Conservation (phyloP, 2,329 filamentous ascomycete species). For the Verticillium klebahnii region DNA sequence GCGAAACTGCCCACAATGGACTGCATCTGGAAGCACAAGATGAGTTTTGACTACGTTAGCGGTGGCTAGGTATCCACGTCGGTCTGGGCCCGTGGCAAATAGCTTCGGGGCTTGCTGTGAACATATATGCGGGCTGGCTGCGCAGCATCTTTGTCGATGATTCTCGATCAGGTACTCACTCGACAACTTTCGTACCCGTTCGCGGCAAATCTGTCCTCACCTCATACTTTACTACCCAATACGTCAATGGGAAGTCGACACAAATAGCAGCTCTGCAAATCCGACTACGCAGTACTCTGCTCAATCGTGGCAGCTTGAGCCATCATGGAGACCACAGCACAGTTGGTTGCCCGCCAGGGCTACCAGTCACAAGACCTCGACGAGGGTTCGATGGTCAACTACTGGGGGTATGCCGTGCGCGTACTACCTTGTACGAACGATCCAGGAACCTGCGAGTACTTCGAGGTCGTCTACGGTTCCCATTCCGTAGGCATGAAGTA, state of each 20-base stretch:
- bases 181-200: too few relatives aligned
- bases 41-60: background rate
- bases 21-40: background rate
- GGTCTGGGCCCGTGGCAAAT: background rate
- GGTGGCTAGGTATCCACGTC: background rate
- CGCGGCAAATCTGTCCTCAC: too few relatives aligned
- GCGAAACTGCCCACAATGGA: background rate
- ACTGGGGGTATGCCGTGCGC: slow-evolving; percentile 43
- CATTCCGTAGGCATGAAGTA: slow-evolving; percentile 48
- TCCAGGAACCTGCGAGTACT: slow-evolving; percentile 41
- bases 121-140: too few relatives aligned
- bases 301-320: background rate
- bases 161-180: too few relatives aligned
- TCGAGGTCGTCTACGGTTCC: slow-evolving; percentile 44
- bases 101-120: too few relatives aligned
- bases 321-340: slow-evolving; percentile 5
- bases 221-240: too few relatives aligned
- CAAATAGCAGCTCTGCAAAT: too few relatives aligned
- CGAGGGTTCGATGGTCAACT: slow-evolving; percentile 24
- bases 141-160: too few relatives aligned
- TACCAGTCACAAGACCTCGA: slow-evolving; percentile 37
- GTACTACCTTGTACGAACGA: slow-evolving; percentile 41
- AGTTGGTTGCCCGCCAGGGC: slow-evolving; percentile 21
- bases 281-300: too few relatives aligned
- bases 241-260: too few relatives aligned